These are phyloP conservation scores for Edaphochlamys debaryana DNA, from an alignment of 139 green algal species.

Conservation along the genomic window DNA sequence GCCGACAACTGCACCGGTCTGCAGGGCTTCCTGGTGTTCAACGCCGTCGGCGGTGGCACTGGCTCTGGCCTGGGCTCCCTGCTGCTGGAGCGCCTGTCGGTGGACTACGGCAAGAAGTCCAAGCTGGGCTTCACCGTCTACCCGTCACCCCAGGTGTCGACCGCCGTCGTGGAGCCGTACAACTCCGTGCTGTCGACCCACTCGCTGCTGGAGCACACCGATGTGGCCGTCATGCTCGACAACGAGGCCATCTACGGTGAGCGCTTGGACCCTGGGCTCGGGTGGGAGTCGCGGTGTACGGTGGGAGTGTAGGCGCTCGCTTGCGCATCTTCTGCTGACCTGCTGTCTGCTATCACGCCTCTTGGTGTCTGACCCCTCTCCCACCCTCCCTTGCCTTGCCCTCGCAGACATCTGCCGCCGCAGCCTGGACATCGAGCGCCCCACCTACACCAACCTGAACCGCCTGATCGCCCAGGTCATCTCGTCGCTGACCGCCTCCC, in stretches of 20 bases:
- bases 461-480: constrained; percentile 92
- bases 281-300: neutral
- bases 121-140: constrained; percentile 99
- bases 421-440: constrained; percentile 96
- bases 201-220: constrained; percentile 97
- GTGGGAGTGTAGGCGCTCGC: too few species aligned
- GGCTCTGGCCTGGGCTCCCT: constrained; percentile 96
- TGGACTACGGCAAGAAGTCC: constrained; percentile 99
- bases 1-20: constrained; percentile 97
- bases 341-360: too few species aligned
- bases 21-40: constrained; percentile 98
- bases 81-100: constrained; percentile 95
- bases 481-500: constrained; percentile 94
- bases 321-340: too few species aligned
- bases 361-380: too few species aligned
- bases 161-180: constrained; percentile 96
- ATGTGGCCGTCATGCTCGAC: constrained; percentile 97
- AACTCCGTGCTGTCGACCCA: constrained; percentile 98
- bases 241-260: constrained; percentile 95
- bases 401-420: constrained; percentile 91
- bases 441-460: constrained; percentile 99
- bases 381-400: too few species aligned
- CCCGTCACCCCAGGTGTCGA: constrained; percentile 94
- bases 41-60: constrained; percentile 94
- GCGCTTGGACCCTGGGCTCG: neutral